Evolutionary conservation across 163 green algal genomes (phyloP).

Genomic region (Chlamydomonas reinhardtii): DNA sequence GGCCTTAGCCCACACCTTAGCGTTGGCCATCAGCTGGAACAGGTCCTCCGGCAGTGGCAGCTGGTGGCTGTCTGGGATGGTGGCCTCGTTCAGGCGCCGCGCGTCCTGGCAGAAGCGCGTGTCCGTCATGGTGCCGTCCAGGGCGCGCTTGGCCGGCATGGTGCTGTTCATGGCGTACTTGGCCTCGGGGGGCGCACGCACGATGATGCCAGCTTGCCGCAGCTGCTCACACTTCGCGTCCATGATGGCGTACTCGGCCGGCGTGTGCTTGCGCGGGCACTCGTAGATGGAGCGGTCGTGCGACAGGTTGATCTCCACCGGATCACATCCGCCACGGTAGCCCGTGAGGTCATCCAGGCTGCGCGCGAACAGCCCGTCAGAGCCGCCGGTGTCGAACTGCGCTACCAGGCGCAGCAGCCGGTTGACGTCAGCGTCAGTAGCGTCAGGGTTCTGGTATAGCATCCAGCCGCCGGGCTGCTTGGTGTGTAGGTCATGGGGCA

Average conservation of each 20-base stretch:
- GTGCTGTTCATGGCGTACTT: no score
- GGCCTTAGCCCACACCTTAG: background rate
- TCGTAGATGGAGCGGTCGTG: slow-evolving; percentile 20
- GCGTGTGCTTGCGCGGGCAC: background rate
- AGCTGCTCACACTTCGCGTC: background rate
- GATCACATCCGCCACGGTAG: background rate
- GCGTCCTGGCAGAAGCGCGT: no score
- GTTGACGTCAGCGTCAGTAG: no score
- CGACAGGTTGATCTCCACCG: background rate
- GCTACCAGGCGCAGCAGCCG: background rate
- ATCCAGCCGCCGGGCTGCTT: slow-evolving; percentile 2
- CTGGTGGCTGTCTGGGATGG: background rate
- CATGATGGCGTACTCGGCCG: background rate
- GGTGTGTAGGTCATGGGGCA: background rate
- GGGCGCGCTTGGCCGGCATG: no score
- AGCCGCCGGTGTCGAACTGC: background rate
- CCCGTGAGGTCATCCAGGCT: background rate
- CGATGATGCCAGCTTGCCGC: background rate
- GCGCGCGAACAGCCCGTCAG: background rate
- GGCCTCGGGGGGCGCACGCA: no score
- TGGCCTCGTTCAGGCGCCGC: background rate
- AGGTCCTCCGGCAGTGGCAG: background rate
- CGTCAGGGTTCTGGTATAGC: background rate
- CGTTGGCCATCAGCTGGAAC: background rate
- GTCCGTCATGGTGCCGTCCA: no score